A percentile compares a stretch with the other conserved stretches of the same genome.
Conservation (phyloP, 176 grass and related monocot genomes). For the Ensete glaucum region DNA sequence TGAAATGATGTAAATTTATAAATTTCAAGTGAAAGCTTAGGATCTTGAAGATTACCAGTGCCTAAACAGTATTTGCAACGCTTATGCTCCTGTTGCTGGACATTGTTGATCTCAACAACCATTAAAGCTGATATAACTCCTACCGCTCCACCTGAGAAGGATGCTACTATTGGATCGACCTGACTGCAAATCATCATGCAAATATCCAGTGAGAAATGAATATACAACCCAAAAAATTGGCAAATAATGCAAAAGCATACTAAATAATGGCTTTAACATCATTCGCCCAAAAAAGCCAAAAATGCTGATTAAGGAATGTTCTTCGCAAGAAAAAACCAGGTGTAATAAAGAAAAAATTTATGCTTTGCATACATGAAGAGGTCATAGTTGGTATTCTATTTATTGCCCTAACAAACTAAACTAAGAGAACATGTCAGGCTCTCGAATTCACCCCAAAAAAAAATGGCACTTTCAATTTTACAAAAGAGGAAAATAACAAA, state of each 20-base stretch:
- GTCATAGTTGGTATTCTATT: too few relatives aligned
- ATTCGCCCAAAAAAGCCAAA: neutral
- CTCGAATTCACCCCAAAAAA: too few relatives aligned
- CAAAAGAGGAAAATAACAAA: too few relatives aligned
- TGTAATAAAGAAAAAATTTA: neutral
- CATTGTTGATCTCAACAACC: conserved; percentile 99
- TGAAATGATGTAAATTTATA: neutral
- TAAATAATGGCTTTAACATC: neutral
- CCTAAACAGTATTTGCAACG: conserved; percentile 98
- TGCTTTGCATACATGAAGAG: too few relatives aligned
- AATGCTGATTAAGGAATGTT: neutral
- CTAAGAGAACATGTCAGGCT: too few relatives aligned
- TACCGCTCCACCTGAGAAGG: conserved; percentile 92
- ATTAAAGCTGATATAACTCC: conserved; percentile 97
- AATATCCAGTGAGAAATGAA: neutral
- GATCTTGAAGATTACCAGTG: conserved; percentile 46
- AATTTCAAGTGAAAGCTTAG: neutral
- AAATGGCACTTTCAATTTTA: too few relatives aligned
- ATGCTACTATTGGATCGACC: conserved; percentile 97
- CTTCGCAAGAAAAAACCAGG: neutral
- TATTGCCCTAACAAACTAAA: too few relatives aligned
- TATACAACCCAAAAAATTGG: neutral
- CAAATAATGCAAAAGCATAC: neutral
- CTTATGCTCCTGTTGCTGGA: conserved; percentile 96
- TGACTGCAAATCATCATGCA: conserved; percentile 38